A percentile compares a stretch with the other conserved stretches of the same genome.
Conservation (phyloP, 768 basidiomycete species). For the Leccinum aurantiacum region DNA sequence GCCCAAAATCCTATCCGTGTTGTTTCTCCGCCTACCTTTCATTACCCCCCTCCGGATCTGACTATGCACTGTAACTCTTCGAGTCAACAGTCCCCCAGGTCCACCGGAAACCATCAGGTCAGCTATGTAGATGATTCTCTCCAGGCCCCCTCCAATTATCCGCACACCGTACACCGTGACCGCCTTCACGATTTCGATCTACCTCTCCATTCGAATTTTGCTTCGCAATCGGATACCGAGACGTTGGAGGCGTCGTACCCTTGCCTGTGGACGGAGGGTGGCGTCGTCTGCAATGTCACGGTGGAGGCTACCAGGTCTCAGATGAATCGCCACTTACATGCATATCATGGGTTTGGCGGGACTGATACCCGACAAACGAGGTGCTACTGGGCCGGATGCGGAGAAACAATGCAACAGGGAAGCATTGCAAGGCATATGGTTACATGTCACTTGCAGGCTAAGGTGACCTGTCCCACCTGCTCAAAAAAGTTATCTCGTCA, state of each 20-base stretch:
- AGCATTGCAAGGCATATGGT: conserved; percentile 30
- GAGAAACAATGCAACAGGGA: conserved; percentile 27
- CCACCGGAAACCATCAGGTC: background rate
- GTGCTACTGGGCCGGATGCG: conserved; percentile 24
- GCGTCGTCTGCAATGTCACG: conserved; percentile 12
- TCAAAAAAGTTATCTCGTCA: conserved; percentile 29
- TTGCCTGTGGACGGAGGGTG: conserved; percentile 22
- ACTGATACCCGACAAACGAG: conserved; percentile 20
- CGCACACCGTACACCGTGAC: background rate
- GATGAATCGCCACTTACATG: conserved; percentile 29
- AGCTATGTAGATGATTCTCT: conserved; percentile 3
- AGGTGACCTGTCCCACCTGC: conserved; percentile 29
- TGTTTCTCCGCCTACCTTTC: background rate
- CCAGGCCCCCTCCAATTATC: background rate
- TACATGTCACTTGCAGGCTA: conserved; percentile 28
- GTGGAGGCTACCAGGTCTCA: conserved; percentile 25
- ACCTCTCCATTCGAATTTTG: background rate
- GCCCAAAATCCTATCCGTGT: background rate
- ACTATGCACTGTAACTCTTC: background rate
- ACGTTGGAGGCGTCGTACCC: conserved; percentile 10
- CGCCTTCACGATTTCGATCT: background rate
- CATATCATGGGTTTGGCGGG: conserved; percentile 23
- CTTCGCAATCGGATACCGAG: conserved; percentile 3
- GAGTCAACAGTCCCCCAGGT: conserved; percentile 1
- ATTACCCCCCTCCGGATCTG: background rate